Evolutionary conservation across 1,139 yeast species (phyloP), one percentile per base, ranked within the genome.

Genomic region (Magnusiomyces sp.): DNA sequence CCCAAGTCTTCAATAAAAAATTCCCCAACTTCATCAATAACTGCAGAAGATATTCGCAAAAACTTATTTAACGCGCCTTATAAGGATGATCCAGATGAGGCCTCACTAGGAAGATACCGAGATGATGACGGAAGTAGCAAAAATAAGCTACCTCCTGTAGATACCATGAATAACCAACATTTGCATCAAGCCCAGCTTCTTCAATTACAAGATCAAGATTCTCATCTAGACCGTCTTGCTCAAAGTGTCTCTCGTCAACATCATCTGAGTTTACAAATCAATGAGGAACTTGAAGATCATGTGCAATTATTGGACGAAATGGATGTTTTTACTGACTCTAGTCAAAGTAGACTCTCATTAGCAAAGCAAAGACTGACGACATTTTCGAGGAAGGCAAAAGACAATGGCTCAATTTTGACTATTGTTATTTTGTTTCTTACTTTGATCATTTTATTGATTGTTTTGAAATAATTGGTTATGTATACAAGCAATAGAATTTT

Each of bases 321-420:
- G 46, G 95, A 87, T 58, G 68, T 68, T 36, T 81, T 84, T 17
- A 77, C 84, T 13, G 89, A 81, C 55, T 59, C 69, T 33, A 74
- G 85, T 5, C 74, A 74, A 34, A 60, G 66, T 45, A 69, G 83
- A 47, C 63, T 87, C 40, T 69, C 70, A 38, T 68, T 73, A 6
- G 92, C 95, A 1, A 71, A 74, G 34, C 66, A 69, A 50, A 72
- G 82, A 44, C 70, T 87, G 50, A 71, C 67, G 37, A 70, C 67
- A 42, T 83, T 86, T 59, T 72, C 82, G 48, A 68, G 73, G 14
- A 75, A 71, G 58, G 77, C 82, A 17, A 74, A 75, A 51, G 87
- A 83, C 60, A 80, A 84, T 59, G 90, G 92, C 1, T 82, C 86
- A 48, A 71, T 86, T 70, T 71, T 80, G 41, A 82, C 90, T 0